A percentile compares a stretch with the other conserved stretches of the same genome.
phyloP scores from a whole-genome alignment of 2,329 filamentous ascomycete species.

The Fusarium poae region DNA sequence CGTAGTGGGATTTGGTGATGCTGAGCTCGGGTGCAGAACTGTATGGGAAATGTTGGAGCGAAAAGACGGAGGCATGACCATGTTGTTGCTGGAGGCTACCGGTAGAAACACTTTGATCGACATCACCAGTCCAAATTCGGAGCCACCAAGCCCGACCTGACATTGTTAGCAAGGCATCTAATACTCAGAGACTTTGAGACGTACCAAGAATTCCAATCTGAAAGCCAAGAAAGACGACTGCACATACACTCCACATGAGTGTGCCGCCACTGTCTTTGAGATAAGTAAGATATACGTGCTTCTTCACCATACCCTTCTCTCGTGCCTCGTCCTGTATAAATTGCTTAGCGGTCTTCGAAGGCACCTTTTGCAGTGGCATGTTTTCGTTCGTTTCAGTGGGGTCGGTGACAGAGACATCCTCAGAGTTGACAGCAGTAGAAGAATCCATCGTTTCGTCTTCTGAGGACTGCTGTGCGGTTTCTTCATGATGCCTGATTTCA shows the following conservation, averaged over 20 bases:
- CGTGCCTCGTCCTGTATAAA: constrained; percentile 83
- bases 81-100: constrained; percentile 52
- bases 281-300: constrained; percentile 76
- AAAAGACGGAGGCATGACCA: constrained; percentile 60
- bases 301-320: constrained; percentile 77
- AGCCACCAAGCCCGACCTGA: constrained; percentile 73
- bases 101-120: constrained; percentile 28
- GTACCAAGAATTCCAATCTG: constrained; percentile 67
- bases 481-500: constrained; percentile 69
- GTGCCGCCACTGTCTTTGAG: constrained; percentile 74
- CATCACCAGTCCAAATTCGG: constrained; percentile 68
- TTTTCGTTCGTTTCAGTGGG: constrained; percentile 56
- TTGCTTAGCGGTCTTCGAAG: constrained; percentile 71
- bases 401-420: constrained; percentile 60
- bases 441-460: constrained; percentile 61
- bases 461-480: constrained; percentile 58
- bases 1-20: constrained; percentile 51
- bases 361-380: constrained; percentile 62
- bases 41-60: constrained; percentile 61
- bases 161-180: constrained; percentile 11
- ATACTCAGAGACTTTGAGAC: constrained; percentile 17
- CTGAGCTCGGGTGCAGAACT: constrained; percentile 54
- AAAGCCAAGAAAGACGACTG: constrained; percentile 67
- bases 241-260: constrained; percentile 68
- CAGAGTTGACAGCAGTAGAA: constrained; percentile 67